Percentiles rank a stretch among this genome's conserved stretches.
These are phyloP conservation scores for Wallemia hederae DNA, from an alignment of 1,284 basidiomycete genomes.

Conservation along the genomic window DNA sequence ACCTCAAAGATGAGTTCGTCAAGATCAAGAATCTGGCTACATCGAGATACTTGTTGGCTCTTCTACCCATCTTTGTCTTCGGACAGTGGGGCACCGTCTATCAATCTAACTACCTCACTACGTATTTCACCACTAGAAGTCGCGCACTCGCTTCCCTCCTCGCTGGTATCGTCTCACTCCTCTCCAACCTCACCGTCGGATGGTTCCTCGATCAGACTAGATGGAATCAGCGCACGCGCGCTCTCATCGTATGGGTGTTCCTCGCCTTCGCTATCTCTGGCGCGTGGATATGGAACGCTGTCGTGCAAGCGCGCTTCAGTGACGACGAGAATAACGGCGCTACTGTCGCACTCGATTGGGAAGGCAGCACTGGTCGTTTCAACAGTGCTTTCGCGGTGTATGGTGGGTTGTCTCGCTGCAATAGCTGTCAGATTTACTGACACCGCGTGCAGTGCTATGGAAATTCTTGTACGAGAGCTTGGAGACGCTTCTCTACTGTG, in stretches of 20 bases:
- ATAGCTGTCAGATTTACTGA: background rate
- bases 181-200: slow-evolving; percentile 14
- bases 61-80: background rate
- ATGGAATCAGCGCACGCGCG: background rate
- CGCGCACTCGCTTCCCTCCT: slow-evolving; percentile 16
- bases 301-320: background rate
- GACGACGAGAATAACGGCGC: background rate
- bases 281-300: background rate
- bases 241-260: background rate
- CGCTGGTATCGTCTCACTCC: slow-evolving; percentile 11
- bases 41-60: background rate
- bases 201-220: slow-evolving; percentile 13
- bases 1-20: slow-evolving; percentile 10
- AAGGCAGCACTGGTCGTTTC: background rate
- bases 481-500: background rate
- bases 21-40: slow-evolving; percentile 7
- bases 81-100: slow-evolving; percentile 5
- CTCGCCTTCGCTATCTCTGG: background rate
- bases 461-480: background rate
- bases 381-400: background rate
- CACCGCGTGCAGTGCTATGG: background rate
- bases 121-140: slow-evolving; percentile 12
- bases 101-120: slow-evolving; percentile 9
- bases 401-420: background rate
- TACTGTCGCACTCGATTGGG: background rate